Conservation (phyloP, 495 filamentous ascomycete genomes). For the Trichoderma virens region DNA sequence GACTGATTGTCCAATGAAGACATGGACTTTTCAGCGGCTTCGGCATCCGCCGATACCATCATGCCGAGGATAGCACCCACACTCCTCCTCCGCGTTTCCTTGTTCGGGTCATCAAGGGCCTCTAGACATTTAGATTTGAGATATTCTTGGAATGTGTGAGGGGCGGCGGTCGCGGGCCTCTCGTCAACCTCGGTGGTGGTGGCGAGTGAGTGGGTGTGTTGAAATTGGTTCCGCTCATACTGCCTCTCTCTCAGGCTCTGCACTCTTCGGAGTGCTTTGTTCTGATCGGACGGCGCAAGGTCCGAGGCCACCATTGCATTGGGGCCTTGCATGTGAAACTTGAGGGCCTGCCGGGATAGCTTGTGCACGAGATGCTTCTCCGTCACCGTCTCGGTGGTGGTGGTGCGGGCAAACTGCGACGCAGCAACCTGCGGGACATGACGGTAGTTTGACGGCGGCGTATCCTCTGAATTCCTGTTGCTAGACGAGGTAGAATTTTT, state of each 20-base stretch:
- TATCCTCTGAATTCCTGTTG: constrained; percentile 4
- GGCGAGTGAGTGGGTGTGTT: constrained; percentile 20
- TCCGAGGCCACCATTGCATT: neutral
- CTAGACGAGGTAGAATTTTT: constrained; percentile 2
- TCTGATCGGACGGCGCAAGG: constrained; percentile 10
- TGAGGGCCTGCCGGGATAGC: constrained; percentile 27
- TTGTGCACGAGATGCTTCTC: constrained; percentile 21
- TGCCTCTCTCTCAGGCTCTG: constrained; percentile 19
- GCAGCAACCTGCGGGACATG: constrained; percentile 42
- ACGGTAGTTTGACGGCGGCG: constrained; percentile 17
- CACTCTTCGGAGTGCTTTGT: constrained; percentile 15
- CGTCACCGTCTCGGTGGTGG: constrained; percentile 33
- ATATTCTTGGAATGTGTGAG: constrained; percentile 18
- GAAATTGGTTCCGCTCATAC: constrained; percentile 29
- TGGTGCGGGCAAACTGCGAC: constrained; percentile 39
- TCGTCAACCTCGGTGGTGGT: constrained; percentile 17
- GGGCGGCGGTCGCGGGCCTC: constrained; percentile 4
- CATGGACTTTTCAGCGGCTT: constrained; percentile 12
- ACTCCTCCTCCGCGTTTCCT: constrained; percentile 14
- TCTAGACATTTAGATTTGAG: neutral
- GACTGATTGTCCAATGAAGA: constrained; percentile 9
- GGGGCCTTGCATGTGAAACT: constrained; percentile 23
- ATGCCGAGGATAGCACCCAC: constrained; percentile 17
- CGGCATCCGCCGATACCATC: constrained; percentile 8
- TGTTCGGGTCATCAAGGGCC: neutral